These are phyloP conservation scores for Boletus huronensis DNA, from an alignment of 768 basidiomycete species.

Conservation along the genomic window DNA sequence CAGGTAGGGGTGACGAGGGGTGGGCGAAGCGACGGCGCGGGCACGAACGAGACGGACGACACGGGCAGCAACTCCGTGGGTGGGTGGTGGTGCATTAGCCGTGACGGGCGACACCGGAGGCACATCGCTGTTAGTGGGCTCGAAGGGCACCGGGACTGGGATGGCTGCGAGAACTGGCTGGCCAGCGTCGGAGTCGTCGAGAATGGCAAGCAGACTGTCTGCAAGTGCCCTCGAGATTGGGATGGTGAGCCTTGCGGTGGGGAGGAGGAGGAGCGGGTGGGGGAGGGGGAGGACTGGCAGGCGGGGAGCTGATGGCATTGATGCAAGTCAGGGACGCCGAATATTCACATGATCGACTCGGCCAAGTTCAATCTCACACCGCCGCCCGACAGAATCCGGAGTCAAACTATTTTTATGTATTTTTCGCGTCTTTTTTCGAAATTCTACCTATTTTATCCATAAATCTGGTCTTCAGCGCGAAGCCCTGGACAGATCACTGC, in stretches of 20 bases:
- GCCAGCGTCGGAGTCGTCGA: slow-evolving; percentile 59
- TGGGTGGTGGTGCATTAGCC: slow-evolving; percentile 32
- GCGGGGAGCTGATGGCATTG: slow-evolving; percentile 34
- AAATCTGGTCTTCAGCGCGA: slow-evolving; percentile 20
- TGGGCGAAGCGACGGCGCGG: slow-evolving; percentile 34
- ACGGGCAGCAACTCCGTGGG: slow-evolving; percentile 69
- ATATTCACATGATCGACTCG: background rate
- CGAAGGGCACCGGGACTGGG: slow-evolving; percentile 39
- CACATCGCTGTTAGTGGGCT: slow-evolving; percentile 10
- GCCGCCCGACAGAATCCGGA: background rate
- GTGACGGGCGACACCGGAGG: background rate
- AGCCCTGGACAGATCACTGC: slow-evolving; percentile 45
- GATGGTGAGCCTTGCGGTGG: slow-evolving; percentile 65
- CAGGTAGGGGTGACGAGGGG: slow-evolving; percentile 55
- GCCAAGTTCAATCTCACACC: too few relatives aligned
- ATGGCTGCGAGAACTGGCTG: slow-evolving; percentile 70
- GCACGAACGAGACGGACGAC: slow-evolving; percentile 69
- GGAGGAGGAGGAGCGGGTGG: slow-evolving; percentile 71
- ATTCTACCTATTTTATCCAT: slow-evolving; percentile 61
- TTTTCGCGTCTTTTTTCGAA: slow-evolving; percentile 61
- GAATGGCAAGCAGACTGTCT: slow-evolving; percentile 60
- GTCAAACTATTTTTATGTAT: slow-evolving; percentile 33
- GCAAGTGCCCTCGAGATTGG: slow-evolving; percentile 61
- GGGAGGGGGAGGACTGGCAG: slow-evolving; percentile 69
- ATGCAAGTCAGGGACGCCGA: background rate